Evolutionary conservation across 1,284 basidiomycete species (phyloP).

Genomic region (Sanghuangporus weigelae): DNA sequence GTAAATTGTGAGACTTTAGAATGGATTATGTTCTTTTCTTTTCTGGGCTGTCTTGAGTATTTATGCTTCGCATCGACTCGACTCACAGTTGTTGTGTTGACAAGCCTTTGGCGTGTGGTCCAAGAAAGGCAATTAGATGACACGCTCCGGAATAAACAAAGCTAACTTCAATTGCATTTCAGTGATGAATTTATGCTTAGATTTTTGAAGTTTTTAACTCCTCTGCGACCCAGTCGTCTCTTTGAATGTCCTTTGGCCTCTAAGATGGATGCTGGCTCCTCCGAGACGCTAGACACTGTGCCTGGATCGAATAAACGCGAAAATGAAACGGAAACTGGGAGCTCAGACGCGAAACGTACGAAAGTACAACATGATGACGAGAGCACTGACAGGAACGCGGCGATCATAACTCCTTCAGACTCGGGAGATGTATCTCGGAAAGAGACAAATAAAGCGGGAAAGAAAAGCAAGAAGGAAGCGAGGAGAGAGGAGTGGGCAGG

Average conservation of each 20-base stretch:
- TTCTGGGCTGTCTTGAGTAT: not conserved
- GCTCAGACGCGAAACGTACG: not conserved
- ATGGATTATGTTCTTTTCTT: not conserved
- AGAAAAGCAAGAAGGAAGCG: not conserved
- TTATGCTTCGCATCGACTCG: too few species aligned
- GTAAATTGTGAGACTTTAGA: not conserved
- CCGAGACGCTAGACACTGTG: not conserved
- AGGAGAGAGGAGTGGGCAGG: constrained; percentile 1
- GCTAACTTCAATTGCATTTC: not conserved
- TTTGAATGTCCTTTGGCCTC: not conserved
- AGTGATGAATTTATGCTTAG: not conserved
- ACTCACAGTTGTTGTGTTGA: too few species aligned
- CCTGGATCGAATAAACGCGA: not conserved
- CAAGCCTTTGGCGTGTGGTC: too few species aligned
- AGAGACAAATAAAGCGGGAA: not conserved
- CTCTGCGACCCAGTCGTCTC: not conserved
- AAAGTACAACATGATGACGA: not conserved
- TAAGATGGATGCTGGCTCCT: not conserved
- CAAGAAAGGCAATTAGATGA: not conserved
- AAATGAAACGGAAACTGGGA: not conserved
- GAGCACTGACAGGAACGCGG: not conserved
- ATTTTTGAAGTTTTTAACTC: not conserved
- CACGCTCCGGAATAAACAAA: not conserved
- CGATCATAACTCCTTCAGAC: not conserved
- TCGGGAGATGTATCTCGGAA: not conserved